Conservation (phyloP, 164 flowering plant species). For the Tetrastigma voinierianum region DNA sequence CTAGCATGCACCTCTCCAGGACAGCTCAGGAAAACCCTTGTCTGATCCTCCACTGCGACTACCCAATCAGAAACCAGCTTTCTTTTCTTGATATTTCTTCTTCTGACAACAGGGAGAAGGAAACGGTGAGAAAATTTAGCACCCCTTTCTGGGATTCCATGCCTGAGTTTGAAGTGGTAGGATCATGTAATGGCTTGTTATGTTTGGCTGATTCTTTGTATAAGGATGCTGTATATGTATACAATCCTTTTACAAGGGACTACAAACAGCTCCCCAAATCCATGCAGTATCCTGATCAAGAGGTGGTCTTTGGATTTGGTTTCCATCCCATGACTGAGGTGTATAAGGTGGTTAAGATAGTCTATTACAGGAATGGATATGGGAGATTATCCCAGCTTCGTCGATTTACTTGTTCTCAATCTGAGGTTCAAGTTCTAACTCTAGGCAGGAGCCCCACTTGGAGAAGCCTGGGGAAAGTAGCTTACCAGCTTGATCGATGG, state of each 20-base stretch:
- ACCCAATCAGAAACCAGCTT: constrained; percentile 1
- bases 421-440: constrained; percentile 6
- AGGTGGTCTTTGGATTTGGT: constrained; percentile 15
- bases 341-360: constrained; percentile 18
- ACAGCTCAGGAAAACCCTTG: constrained; percentile 4
- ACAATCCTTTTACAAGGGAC: constrained; percentile 11
- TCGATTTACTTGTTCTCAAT: not conserved
- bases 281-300: not conserved
- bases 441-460: too few relatives aligned
- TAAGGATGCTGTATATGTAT: not conserved
- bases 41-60: constrained; percentile 9
- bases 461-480: too few relatives aligned
- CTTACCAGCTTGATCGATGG: not conserved
- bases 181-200: constrained; percentile 21
- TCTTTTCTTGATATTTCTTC: not conserved
- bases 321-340: constrained; percentile 7
- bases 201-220: constrained; percentile 9
- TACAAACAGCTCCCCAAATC: constrained; percentile 10
- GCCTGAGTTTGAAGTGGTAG: constrained; percentile 14
- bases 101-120: not conserved
- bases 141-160: not conserved
- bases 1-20: constrained; percentile 1
- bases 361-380: not conserved
- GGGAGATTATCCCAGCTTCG: not conserved
- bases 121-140: constrained; percentile 1